Base-by-base conservation (phyloP, 2,329 filamentous ascomycete species). In the Alternaria postmessia region DNA sequence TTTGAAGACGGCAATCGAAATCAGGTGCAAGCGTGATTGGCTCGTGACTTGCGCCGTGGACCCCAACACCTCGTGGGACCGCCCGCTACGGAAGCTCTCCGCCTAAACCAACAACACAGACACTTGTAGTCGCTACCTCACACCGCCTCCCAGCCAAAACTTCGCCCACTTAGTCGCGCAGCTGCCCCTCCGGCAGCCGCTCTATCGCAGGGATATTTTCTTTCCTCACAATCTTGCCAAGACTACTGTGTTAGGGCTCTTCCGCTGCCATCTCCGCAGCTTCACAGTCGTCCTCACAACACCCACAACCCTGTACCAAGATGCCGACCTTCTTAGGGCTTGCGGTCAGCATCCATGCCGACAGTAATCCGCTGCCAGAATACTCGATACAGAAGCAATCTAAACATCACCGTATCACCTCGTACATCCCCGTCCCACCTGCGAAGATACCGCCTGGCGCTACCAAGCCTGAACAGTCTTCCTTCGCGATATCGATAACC, bases 251-350 rank as follows among this genome's bases (percentile, higher is more conserved):
- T 49, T 49, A 56, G 62, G 32, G 51, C 53, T 54, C 55, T 59
- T 51, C 46, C 59, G 49, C 59, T 62, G 30, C 58, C 58, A 41
- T 53, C 59, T 61, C 52, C 53, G 60, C 57, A 57, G 60, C 57
- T 62, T 51, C 52, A 42, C 59, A 38, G 34, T 24, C 30, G 39
- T 30, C 49, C 54, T 49, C 61, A 51, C 46, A 52, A 55, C 61
- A 36, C 51, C 59, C n/a, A 20, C 38, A 20, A 22, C 38, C 18
- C 38, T n/a, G 43, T 46, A n/a, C 46, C 59, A 54, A 52, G 14
- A 64, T 64, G 95, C 95, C 95, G 84, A 98, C 94, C 88, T 99
- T 98, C 85, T 96, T 98, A 85, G 95, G 95, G 81, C 93, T 99
- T 82, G 94, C 95, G 74, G 94, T 98, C 78, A 96, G 92, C 86